These are phyloP conservation scores for Paecilomyces niveus DNA, from an alignment of 2,329 filamentous ascomycete species.

Conservation along the genomic window DNA sequence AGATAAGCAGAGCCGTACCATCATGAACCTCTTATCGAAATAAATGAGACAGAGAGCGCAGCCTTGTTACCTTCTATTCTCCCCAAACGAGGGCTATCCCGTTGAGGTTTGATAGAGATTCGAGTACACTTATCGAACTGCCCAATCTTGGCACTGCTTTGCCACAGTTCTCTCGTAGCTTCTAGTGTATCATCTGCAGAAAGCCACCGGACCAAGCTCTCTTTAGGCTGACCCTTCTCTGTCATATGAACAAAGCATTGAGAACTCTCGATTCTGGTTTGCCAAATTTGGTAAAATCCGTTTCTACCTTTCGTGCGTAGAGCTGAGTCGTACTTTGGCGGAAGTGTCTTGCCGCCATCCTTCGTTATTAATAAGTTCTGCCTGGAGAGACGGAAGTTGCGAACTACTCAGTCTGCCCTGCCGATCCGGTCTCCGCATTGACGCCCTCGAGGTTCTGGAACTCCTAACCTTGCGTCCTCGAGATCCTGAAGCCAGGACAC, in stretches of 20 bases:
- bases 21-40: too few species aligned
- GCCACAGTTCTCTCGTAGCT: not conserved
- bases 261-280: too few species aligned
- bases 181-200: not conserved
- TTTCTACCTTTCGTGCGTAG: too few species aligned
- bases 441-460: constrained; percentile 1
- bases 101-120: too few species aligned
- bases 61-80: too few species aligned
- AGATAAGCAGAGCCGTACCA: too few species aligned
- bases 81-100: too few species aligned
- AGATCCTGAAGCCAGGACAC: not conserved
- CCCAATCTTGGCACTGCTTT: not conserved
- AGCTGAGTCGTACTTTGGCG: not conserved
- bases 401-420: not conserved
- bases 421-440: not conserved
- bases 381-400: not conserved
- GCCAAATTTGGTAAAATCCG: too few species aligned
- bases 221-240: not conserved
- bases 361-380: not conserved
- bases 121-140: too few species aligned
- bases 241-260: too few species aligned
- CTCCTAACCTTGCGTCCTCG: not conserved
- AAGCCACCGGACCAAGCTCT: not conserved
- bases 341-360: not conserved
- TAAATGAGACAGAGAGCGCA: too few species aligned